Evolutionary conservation across 305 asterid species (phyloP).

Genomic region (Plantago coronopus): DNA sequence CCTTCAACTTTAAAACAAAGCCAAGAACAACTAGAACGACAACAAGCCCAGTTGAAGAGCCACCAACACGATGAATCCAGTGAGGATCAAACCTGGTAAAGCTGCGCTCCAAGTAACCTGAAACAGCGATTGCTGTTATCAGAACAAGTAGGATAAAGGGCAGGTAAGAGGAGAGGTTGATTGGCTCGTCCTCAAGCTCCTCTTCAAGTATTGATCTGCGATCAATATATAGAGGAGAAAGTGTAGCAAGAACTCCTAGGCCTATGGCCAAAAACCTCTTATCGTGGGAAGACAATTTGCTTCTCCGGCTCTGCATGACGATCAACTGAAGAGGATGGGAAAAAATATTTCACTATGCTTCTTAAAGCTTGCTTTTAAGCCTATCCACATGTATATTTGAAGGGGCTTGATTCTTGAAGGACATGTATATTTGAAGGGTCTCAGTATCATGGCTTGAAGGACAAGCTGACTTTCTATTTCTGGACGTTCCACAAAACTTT

Average conservation of each 20-base stretch:
- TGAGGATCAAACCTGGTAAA: slow-evolving; percentile 57
- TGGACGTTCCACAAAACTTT: no score
- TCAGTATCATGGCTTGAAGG: slow-evolving; percentile 13
- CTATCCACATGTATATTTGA: not conserved
- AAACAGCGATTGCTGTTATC: slow-evolving; percentile 56
- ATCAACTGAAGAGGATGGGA: not conserved
- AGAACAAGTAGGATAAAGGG: slow-evolving; percentile 55
- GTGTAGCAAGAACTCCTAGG: slow-evolving; percentile 53
- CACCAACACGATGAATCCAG: slow-evolving; percentile 79
- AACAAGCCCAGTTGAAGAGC: slow-evolving; percentile 74
- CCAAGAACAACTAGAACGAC: slow-evolving; percentile 51
- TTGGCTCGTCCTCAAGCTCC: slow-evolving; percentile 50
- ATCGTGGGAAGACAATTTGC: slow-evolving; percentile 50
- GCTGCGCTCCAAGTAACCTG: slow-evolving; percentile 47
- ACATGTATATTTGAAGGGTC: not conserved
- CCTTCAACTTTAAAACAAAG: slow-evolving; percentile 61
- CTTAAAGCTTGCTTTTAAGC: not conserved
- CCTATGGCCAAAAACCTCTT: slow-evolving; percentile 58
- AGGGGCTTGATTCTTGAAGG: no score
- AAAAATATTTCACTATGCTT: not conserved
- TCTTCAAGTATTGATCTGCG: slow-evolving; percentile 35
- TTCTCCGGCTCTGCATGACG: slow-evolving; percentile 21
- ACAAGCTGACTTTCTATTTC: no score
- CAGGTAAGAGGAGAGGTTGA: slow-evolving; percentile 34
- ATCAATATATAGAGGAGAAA: slow-evolving; percentile 77